Base-by-base conservation (phyloP, 2,329 filamentous ascomycete species). In the Pseudogymnoascus destructans region DNA sequence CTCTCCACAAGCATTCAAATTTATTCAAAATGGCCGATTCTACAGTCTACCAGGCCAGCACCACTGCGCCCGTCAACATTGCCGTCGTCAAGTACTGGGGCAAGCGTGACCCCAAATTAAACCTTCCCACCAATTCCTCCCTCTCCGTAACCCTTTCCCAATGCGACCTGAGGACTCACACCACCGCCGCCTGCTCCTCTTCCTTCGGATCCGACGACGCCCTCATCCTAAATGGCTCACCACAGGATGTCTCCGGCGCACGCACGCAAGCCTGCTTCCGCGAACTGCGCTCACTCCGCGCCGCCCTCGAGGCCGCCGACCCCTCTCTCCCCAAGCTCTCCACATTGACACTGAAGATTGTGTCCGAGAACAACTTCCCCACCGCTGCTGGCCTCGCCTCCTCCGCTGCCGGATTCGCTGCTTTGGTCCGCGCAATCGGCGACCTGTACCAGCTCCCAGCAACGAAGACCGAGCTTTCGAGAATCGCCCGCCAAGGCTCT, bases 31-130 rank as follows among this genome's bases (percentile, higher is more conserved):
- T 70, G 69, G 57, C 67, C n/a, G 65, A 68, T 59, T 62, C 60
- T 21, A 66, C 67, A 58, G 80, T 97, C 68, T 91, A 95, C 77
- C 86, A 90, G 67, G 89, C 93, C 66, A 96, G 88, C 77, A 96
- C 93, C 60, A 97, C 91, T 63, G 93, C 93, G 38, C 93, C 92
- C 11, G 92, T 97, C 70, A 97, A 97, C 77, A 97, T 97, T 70
- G 92, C 92, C 64, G 91, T 97, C 59, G 93, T 97, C 75, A 97
- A 97, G 87, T 87, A 98, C 81, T 98, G 95, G 93, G 93, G 95
- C 66, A 98, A 98, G 76, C 88, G 93, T 62, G 91, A 97, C 73
- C 74, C 88, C 57, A 89, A 87, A 71, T 82, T 97, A 67, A 98
- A 98, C 74, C 86, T 97, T 59, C 93, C 93, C 33, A 97, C 93